Evolutionary conservation across 164 flowering plant genomes (phyloP), one percentile per base, ranked within the genome.

Genomic region (Houttuynia cordata): DNA sequence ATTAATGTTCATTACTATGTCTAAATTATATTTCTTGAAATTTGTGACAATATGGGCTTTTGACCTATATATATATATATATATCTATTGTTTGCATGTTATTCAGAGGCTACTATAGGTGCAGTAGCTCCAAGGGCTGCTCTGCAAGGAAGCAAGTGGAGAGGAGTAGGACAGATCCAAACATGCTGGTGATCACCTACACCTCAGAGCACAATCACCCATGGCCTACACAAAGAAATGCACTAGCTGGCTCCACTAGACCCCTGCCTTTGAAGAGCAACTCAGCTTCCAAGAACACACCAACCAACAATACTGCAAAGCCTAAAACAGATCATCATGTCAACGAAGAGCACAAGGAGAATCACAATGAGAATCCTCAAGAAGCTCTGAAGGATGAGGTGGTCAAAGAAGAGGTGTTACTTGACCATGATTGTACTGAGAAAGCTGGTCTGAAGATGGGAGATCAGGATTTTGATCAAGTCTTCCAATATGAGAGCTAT

Each of bases 201-300:
- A 90, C 97, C 1, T 90, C 92, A 9, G 97, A 90, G 70, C 97
- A 90, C 74, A 90, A 90, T 68, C 97, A 90, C 60, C 95, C 97
- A 53, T 89, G 97, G 97, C 97, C 97, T 12, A 89, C 97, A 1
- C 96, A 89, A 57, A 76, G 96, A 72, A 89, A 89, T 53, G 94
- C 96, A 0, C 84, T 89, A 8, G 96, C 96, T 0, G 96, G 96
- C 30, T 89, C 94, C 7, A 82, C 94, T 3, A 76, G 96, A 57
- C 64, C 93, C 1, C 91, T 80, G 59, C 82, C 83, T 0, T 57
- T 76, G 41, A 82, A 77, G 59, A 70, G 52, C 69, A 75, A 42
- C 40, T 23, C 69, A 6, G 40, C 61, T 55, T 67, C 81, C 20
- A 74, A 76, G 67, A 64, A 8, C 52, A 63, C 75, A 6, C 18